Evolutionary conservation across 2,329 filamentous ascomycete genomes (phyloP).

Genomic region (Arthrobotrys conoides): DNA sequence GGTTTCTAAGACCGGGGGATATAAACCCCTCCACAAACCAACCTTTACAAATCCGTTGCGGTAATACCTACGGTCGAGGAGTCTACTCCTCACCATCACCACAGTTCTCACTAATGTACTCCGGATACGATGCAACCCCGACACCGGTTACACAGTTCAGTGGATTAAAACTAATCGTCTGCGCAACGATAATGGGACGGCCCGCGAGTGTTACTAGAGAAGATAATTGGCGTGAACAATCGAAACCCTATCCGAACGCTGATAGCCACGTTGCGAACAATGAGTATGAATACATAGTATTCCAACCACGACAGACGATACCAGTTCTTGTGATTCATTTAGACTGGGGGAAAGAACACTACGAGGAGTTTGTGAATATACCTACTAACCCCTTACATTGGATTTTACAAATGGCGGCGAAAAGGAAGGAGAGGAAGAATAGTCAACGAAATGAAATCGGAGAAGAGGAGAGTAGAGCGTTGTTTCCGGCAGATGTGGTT

Average conservation of each 20-base stretch:
- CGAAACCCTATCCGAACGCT: conserved; percentile 64
- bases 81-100: conserved; percentile 69
- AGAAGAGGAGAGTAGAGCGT: conserved; percentile 49
- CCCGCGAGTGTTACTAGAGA: conserved; percentile 64
- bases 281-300: conserved; percentile 68
- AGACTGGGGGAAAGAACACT: conserved; percentile 67
- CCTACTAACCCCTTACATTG: conserved; percentile 62
- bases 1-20: conserved; percentile 68
- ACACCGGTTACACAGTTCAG: conserved; percentile 66
- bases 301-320: conserved; percentile 68
- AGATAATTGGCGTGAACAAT: conserved; percentile 64
- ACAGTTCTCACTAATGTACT: conserved; percentile 67
- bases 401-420: conserved; percentile 35
- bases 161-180: conserved; percentile 69
- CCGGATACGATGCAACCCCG: conserved; percentile 62
- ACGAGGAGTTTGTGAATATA: conserved; percentile 63
- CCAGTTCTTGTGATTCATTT: conserved; percentile 70
- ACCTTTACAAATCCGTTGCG: conserved; percentile 65
- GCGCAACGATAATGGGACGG: conserved; percentile 70
- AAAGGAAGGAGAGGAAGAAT: conserved; percentile 22
- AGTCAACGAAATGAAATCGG: not conserved
- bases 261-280: conserved; percentile 68
- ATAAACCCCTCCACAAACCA: conserved; percentile 64
- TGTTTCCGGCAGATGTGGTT: conserved; percentile 66
- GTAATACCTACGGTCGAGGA: conserved; percentile 67